A percentile compares a stretch with the other conserved stretches of the same genome.
phyloP scores from a whole-genome alignment of 352 stramenopile species.

The Phytophthora fragariaefolia region DNA sequence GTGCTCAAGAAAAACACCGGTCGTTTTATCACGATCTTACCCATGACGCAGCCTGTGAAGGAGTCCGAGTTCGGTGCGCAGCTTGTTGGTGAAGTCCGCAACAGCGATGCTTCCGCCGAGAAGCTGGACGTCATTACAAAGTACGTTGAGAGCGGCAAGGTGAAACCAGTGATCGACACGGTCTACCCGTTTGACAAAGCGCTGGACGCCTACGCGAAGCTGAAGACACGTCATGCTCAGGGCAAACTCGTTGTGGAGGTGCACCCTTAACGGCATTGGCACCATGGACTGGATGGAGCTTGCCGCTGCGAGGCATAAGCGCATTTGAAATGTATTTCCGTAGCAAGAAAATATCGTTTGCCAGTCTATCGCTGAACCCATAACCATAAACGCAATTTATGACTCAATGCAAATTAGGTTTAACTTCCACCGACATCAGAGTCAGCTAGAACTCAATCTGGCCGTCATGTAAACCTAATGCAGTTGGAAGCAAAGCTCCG shows the following conservation, averaged over 20 bases:
- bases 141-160: slow-evolving; percentile 45
- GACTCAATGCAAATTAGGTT: no score
- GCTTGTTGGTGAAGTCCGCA: background rate
- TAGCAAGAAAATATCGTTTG: no score
- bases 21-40: slow-evolving; percentile 32
- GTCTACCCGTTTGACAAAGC: slow-evolving; percentile 59
- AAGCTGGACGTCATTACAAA: slow-evolving; percentile 3
- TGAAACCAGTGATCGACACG: slow-evolving; percentile 45
- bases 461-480: no score
- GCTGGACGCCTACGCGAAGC: slow-evolving; percentile 47
- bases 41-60: slow-evolving; percentile 30
- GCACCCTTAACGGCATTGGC: no score
- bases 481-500: no score
- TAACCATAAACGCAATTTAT: no score
- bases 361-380: no score
- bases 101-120: background rate
- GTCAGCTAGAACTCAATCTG: no score
- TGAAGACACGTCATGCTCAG: slow-evolving; percentile 29
- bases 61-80: slow-evolving; percentile 52
- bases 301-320: no score
- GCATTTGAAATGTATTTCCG: no score
- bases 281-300: slow-evolving; percentile 25
- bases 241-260: background rate
- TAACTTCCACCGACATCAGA: no score
- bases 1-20: slow-evolving; percentile 35